These are phyloP conservation scores for Marasmius fiardii DNA, from an alignment of 1,284 basidiomycete genomes.

Conservation along the genomic window DNA sequence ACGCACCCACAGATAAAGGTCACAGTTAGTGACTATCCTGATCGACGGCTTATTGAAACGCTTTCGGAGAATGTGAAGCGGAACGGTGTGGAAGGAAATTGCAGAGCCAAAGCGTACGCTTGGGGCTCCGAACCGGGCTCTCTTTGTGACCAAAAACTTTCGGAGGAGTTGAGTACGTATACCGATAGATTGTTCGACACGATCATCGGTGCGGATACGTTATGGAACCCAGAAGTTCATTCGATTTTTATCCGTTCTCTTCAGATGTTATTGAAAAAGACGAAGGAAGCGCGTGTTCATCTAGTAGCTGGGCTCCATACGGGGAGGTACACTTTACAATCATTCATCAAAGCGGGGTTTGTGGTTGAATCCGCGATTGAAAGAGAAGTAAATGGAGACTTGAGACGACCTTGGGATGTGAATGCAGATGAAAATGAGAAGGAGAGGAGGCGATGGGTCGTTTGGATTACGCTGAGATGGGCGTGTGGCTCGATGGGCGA, in stretches of 20 bases:
- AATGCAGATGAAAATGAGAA: slow-evolving; percentile 53
- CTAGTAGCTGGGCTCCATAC: slow-evolving; percentile 72
- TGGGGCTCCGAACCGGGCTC: slow-evolving; percentile 56
- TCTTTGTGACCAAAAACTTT: too few relatives aligned
- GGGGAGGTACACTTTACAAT: slow-evolving; percentile 63
- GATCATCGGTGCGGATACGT: slow-evolving; percentile 68
- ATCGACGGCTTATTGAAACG: slow-evolving; percentile 54
- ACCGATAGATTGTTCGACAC: slow-evolving; percentile 48
- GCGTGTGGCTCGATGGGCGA: too few relatives aligned
- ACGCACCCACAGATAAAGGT: slow-evolving; percentile 38
- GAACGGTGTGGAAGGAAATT: slow-evolving; percentile 46
- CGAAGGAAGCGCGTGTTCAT: slow-evolving; percentile 45
- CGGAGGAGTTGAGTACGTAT: too few relatives aligned
- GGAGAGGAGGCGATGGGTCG: slow-evolving; percentile 65
- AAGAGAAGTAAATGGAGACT: slow-evolving; percentile 37
- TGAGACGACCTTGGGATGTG: slow-evolving; percentile 49
- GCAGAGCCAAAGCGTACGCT: slow-evolving; percentile 49
- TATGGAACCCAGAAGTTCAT: slow-evolving; percentile 69
- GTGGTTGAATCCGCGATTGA: slow-evolving; percentile 47
- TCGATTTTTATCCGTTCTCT: slow-evolving; percentile 50
- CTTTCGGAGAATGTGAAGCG: slow-evolving; percentile 52
- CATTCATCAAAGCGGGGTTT: slow-evolving; percentile 52
- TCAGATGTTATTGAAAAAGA: slow-evolving; percentile 39
- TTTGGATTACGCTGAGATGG: slow-evolving; percentile 66
- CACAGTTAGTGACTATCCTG: slow-evolving; percentile 68